Base-by-base conservation (phyloP, 805 yeast genomes). In the Ogataea siamensis region DNA sequence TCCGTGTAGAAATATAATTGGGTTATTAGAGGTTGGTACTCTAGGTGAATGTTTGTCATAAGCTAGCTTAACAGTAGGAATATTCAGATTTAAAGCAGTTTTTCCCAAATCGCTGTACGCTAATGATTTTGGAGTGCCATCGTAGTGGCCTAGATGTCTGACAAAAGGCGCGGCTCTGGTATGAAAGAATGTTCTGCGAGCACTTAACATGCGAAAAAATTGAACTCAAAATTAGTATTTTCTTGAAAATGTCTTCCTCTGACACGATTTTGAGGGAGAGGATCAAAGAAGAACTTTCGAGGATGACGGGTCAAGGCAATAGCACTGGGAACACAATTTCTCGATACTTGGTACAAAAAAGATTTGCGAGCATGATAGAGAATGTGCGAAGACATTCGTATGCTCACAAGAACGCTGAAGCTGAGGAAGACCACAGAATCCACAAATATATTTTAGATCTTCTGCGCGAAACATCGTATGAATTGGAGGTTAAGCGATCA, bases 1-100 rank as follows among this genome's bases (percentile, higher is more conserved):
- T 0, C 98, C 99, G 58, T 91, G 99, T 27, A 89, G 61, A 18
- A 91, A 76, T 20, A 93, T 63, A 9, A 91, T 66, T 1, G 96
- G 95, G 57, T 53, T 46, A 24, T 52, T 45, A 4, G 48, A 35
- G 0, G 48, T 41, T 34, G 53, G 54, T 21, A 27, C 22, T 20
- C 22, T 43, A 14, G 51, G 60, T 23, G 37, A 43, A 39, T 45
- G 60, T 32, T 68, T 62, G 38, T 83, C 88, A 51, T 56, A 83
- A 3, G 64, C 66, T 31, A 84, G 63, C 19, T 65, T 59, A 3
- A 83, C 87, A 0, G 84, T 67, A 23, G 69, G 70, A 17, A 78
- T 67, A 38, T 67, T 57, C 16, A 38, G 45, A 5, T 64, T 49
- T 7, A 67, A 47, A 6, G 55, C 51, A 1, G 32, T 49, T 2